phyloP scores from a whole-genome alignment of 1,284 basidiomycete species.

The Heliocybe sulcata region DNA sequence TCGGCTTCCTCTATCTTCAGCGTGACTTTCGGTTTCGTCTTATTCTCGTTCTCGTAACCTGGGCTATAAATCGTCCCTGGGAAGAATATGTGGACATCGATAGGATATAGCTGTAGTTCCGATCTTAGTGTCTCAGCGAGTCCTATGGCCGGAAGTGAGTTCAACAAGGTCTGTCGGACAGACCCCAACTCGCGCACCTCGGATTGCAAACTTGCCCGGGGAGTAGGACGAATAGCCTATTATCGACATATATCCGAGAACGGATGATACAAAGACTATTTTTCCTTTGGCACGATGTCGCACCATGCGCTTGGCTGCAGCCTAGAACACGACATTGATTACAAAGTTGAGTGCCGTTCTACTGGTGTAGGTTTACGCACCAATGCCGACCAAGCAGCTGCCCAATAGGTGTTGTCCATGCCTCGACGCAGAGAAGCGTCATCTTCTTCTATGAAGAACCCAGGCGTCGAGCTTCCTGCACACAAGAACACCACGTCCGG shows the following conservation, averaged over 20 bases:
- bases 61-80: slow-evolving; percentile 83
- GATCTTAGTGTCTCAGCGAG: slow-evolving; percentile 85
- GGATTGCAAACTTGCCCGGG: slow-evolving; percentile 85
- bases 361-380: slow-evolving; percentile 31
- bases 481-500: slow-evolving; percentile 79
- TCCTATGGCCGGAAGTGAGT: slow-evolving; percentile 34
- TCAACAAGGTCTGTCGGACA: slow-evolving; percentile 7
- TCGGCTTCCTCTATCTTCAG: slow-evolving; percentile 81
- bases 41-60: slow-evolving; percentile 77
- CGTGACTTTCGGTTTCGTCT: slow-evolving; percentile 75
- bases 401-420: slow-evolving; percentile 60
- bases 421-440: slow-evolving; percentile 52
- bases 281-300: slow-evolving; percentile 49
- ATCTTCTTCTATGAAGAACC: slow-evolving; percentile 66
- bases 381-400: slow-evolving; percentile 74
- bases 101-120: slow-evolving; percentile 76
- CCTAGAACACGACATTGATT: slow-evolving; percentile 32
- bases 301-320: slow-evolving; percentile 68
- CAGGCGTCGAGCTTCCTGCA: slow-evolving; percentile 65
- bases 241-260: slow-evolving; percentile 78
- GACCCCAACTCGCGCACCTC: slow-evolving; percentile 44
- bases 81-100: slow-evolving; percentile 82
- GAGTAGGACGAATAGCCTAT: slow-evolving; percentile 86
- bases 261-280: slow-evolving; percentile 79
- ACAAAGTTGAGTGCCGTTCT: background rate